Conservation (phyloP, 1,284 basidiomycete species). For the Naganishia sp. region DNA sequence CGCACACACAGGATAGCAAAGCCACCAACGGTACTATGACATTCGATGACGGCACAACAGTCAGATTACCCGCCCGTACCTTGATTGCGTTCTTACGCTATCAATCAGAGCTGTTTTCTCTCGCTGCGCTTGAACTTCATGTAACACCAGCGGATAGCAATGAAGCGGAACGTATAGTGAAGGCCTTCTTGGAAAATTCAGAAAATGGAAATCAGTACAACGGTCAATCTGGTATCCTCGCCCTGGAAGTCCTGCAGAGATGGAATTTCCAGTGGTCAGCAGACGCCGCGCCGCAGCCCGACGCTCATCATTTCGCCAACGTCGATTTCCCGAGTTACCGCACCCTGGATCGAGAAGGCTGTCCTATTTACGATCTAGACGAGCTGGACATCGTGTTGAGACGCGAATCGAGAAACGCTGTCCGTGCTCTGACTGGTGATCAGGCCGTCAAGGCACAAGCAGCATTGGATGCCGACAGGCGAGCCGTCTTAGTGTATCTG, state of each 20-base stretch:
- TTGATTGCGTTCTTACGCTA: conserved; percentile 78
- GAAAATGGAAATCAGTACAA: neutral
- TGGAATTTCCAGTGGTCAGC: conserved; percentile 22
- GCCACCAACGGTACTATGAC: conserved; percentile 67
- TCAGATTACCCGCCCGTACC: conserved; percentile 72
- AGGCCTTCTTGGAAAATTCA: conserved; percentile 62
- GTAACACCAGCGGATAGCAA: conserved; percentile 76
- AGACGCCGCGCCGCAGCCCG: neutral
- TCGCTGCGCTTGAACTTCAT: conserved; percentile 86
- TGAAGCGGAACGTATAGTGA: conserved; percentile 68
- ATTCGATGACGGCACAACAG: conserved; percentile 68
- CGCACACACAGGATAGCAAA: conserved; percentile 53
- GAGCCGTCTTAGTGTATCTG: conserved; percentile 22
- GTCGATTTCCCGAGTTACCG: conserved; percentile 30
- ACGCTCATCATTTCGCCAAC: conserved; percentile 26
- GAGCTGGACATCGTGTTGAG: conserved; percentile 15
- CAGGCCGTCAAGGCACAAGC: conserved; percentile 5
- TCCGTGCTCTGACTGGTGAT: conserved; percentile 1
- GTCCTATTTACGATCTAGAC: conserved; percentile 23
- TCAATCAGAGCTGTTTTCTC: conserved; percentile 81
- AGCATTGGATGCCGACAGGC: conserved; percentile 21
- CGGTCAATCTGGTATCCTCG: conserved; percentile 25
- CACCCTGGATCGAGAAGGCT: conserved; percentile 21
- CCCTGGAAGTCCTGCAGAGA: conserved; percentile 21
- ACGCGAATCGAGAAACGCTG: conserved; percentile 15